Conservation (phyloP, 2,329 filamentous ascomycete genomes). For the Verticillium isaacii region DNA sequence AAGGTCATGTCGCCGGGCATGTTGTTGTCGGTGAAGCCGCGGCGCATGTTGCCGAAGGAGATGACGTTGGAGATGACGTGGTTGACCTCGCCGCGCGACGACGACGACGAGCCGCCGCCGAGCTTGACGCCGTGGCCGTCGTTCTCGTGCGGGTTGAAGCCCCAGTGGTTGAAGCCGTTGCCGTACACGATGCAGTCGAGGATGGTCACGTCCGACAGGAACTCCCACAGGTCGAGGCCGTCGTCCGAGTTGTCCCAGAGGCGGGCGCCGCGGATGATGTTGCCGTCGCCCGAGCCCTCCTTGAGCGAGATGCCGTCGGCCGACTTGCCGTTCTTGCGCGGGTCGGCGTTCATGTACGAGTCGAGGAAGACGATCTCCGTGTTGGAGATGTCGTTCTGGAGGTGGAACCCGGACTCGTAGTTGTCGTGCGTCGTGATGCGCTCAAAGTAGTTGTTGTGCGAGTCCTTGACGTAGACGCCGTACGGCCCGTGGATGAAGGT, state of each 20-base stretch:
- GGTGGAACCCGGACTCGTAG: constrained; percentile 31
- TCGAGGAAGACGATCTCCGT: constrained; percentile 31
- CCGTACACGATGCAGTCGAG: constrained; percentile 39
- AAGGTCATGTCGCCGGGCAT: constrained; percentile 33
- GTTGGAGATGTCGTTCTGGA: constrained; percentile 19
- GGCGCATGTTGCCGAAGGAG: constrained; percentile 36
- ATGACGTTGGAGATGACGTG: constrained; percentile 39
- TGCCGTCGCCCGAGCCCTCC: constrained; percentile 36
- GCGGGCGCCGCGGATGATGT: constrained; percentile 31
- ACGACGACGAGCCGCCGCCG: constrained; percentile 26
- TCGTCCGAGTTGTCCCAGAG: constrained; percentile 43
- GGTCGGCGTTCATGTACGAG: constrained; percentile 31
- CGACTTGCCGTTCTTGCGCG: constrained; percentile 40
- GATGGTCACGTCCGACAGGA: constrained; percentile 34
- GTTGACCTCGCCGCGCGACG: constrained; percentile 29
- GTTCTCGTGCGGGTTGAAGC: constrained; percentile 33
- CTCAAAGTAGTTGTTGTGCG: constrained; percentile 29
- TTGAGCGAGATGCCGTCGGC: constrained; percentile 40
- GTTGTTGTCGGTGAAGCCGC: constrained; percentile 42
- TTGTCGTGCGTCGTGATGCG: constrained; percentile 28
- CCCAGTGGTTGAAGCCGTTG: constrained; percentile 40
- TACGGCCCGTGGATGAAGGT: constrained; percentile 28
- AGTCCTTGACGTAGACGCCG: constrained; percentile 27
- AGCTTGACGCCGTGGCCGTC: constrained; percentile 47
- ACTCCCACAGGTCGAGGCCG: constrained; percentile 33